These are phyloP conservation scores for Nannochloropsis gaditana DNA, from an alignment of 108 stramenopile species.

Conservation along the genomic window DNA sequence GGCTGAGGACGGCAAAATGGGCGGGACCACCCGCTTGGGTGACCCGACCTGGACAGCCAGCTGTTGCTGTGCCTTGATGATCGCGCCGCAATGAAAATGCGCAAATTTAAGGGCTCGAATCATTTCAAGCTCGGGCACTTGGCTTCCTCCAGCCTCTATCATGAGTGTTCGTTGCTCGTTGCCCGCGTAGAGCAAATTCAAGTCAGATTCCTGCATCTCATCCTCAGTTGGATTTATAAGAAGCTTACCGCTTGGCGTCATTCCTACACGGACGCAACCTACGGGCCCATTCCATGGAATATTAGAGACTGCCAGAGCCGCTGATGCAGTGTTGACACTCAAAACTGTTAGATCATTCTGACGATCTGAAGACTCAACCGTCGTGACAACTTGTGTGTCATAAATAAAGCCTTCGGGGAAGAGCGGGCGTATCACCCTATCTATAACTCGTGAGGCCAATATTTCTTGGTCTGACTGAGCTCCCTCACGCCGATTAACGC, in stretches of 20 bases:
- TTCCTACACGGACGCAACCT: conserved; percentile 61
- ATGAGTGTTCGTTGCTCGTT: conserved; percentile 47
- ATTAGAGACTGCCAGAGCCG: conserved; percentile 58
- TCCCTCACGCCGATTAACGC: conserved; percentile 38
- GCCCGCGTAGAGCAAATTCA: conserved; percentile 54
- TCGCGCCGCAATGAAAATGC: conserved; percentile 25
- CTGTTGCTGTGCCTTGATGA: conserved; percentile 12
- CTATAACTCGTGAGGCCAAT: conserved; percentile 42
- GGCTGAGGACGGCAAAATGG: neutral
- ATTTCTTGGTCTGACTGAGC: conserved; percentile 39
- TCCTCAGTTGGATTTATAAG: conserved; percentile 46
- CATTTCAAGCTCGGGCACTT: conserved; percentile 38
- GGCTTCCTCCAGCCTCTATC: conserved; percentile 52
- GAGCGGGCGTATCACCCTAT: conserved; percentile 46
- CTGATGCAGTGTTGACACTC: conserved; percentile 70
- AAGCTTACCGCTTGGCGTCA: conserved; percentile 35
- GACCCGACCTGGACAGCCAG: neutral
- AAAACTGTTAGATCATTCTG: conserved; percentile 47
- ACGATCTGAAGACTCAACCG: conserved; percentile 43
- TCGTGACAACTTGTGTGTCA: conserved; percentile 48
- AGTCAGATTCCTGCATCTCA: conserved; percentile 25
- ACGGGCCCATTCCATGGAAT: conserved; percentile 60
- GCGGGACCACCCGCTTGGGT: neutral
- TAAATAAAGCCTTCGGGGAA: conserved; percentile 51
- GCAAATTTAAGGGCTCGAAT: conserved; percentile 39